A percentile compares a stretch with the other conserved stretches of the same genome.
Evolutionary conservation across 1,284 basidiomycete species (phyloP).

Genomic region (Leccinum fallax): DNA sequence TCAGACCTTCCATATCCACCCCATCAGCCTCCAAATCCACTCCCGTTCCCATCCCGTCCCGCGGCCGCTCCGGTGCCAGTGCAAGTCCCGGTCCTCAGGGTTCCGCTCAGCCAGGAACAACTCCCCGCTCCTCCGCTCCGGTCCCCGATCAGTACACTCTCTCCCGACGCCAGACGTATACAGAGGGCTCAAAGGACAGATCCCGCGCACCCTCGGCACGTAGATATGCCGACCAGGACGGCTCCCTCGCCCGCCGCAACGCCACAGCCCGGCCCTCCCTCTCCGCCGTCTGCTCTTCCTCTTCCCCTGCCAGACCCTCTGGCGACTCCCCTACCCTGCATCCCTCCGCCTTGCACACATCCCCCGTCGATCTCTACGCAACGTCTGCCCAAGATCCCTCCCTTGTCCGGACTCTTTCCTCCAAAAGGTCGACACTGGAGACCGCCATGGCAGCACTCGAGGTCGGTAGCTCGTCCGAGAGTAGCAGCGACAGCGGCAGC

Average conservation of each 20-base stretch:
- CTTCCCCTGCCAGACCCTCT: constrained; percentile 28
- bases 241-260: constrained; percentile 48
- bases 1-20: constrained; percentile 26
- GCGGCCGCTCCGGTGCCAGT: constrained; percentile 37
- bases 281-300: constrained; percentile 43
- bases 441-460: constrained; percentile 42
- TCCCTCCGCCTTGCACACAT: constrained; percentile 21
- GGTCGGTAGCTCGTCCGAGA: constrained; percentile 39
- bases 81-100: constrained; percentile 36
- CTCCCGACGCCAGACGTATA: constrained; percentile 49
- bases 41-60: constrained; percentile 34
- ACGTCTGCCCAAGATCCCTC: constrained; percentile 27
- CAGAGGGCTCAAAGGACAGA: constrained; percentile 49
- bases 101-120: constrained; percentile 25
- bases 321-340: constrained; percentile 22
- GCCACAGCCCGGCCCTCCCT: constrained; percentile 48
- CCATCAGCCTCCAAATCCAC: constrained; percentile 36
- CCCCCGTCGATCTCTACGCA: constrained; percentile 21
- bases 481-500: constrained; percentile 61
- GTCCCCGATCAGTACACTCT: constrained; percentile 44
- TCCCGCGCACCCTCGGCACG: constrained; percentile 60
- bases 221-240: constrained; percentile 57
- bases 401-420: constrained; percentile 32
- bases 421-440: constrained; percentile 39
- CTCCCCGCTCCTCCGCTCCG: constrained; percentile 35